Conservation (phyloP, 169 alveolate species). For the Eimeria mitis region DNA sequence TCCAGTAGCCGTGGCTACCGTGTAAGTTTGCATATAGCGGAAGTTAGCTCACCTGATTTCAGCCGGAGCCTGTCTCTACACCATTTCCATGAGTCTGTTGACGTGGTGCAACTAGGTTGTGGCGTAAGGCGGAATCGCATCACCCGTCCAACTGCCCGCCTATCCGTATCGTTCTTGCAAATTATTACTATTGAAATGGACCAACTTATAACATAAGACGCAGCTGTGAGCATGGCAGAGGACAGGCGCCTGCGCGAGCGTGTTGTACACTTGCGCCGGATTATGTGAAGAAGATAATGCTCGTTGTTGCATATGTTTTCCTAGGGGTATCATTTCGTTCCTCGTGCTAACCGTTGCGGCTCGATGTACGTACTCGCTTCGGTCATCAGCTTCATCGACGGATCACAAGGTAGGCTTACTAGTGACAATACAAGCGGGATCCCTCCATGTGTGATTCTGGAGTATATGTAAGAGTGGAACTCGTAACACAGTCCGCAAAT, state of each 20-base stretch:
- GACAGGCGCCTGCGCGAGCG: not conserved
- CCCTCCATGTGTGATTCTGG: not conserved
- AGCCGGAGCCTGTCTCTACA: slow-evolving; percentile 1
- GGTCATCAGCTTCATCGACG: slow-evolving; percentile 25
- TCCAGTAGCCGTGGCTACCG: slow-evolving; percentile 71
- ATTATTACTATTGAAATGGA: not conserved
- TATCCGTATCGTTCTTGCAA: not conserved
- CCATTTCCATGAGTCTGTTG: not conserved
- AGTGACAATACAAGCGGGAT: not conserved
- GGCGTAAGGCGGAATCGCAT: not conserved
- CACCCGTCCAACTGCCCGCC: not conserved
- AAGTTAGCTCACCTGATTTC: not conserved
- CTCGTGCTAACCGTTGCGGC: slow-evolving; percentile 52
- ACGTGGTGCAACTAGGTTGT: not conserved
- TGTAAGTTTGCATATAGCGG: slow-evolving; percentile 28
- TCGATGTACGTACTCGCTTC: slow-evolving; percentile 50
- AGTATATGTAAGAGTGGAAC: not conserved
- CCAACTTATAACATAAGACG: not conserved
- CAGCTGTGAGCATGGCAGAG: not conserved
- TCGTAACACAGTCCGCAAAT: not conserved
- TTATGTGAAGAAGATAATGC: not conserved
- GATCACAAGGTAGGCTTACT: slow-evolving; percentile 29
- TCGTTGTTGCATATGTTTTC: not conserved
- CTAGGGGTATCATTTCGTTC: slow-evolving; percentile 50
- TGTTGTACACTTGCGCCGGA: not conserved